phyloP scores from a whole-genome alignment of 148 eudicot genomes.

The Amaranthus hypochondriacus region DNA sequence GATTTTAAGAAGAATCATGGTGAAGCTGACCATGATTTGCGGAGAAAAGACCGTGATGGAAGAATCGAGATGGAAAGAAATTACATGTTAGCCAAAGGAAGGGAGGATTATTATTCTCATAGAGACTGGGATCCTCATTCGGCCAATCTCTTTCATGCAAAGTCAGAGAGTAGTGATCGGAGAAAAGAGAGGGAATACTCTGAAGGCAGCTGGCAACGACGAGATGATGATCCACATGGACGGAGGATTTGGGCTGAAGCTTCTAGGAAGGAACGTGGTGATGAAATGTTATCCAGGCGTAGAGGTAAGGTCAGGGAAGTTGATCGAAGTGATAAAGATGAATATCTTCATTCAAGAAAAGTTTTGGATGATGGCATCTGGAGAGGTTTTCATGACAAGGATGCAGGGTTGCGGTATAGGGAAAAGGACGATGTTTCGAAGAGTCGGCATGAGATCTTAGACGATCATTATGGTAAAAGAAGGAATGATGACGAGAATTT shows the following conservation, averaged over 20 bases:
- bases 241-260: conserved; percentile 54
- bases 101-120: conserved; percentile 45
- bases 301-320: conserved; percentile 60
- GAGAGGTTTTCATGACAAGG: conserved; percentile 67
- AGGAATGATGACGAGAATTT: conserved; percentile 57
- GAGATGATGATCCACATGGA: conserved; percentile 55
- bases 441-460: conserved; percentile 47
- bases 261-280: conserved; percentile 49
- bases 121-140: conserved; percentile 56
- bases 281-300: conserved; percentile 52
- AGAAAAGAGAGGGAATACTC: conserved; percentile 58
- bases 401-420: conserved; percentile 45
- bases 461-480: conserved; percentile 63
- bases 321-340: conserved; percentile 60
- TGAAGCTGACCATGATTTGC: conserved; percentile 43
- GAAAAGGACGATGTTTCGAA: conserved; percentile 60
- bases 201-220: conserved; percentile 50
- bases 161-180: conserved; percentile 50
- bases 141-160: conserved; percentile 35
- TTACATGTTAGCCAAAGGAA: conserved; percentile 39
- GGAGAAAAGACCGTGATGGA: conserved; percentile 53
- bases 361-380: conserved; percentile 58
- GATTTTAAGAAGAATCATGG: conserved; percentile 44
- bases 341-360: conserved; percentile 53
- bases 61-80: conserved; percentile 52